Evolutionary conservation across 1,139 yeast species (phyloP), one percentile per base, ranked within the genome.

Genomic region (Geotrichum phurueaensis): DNA sequence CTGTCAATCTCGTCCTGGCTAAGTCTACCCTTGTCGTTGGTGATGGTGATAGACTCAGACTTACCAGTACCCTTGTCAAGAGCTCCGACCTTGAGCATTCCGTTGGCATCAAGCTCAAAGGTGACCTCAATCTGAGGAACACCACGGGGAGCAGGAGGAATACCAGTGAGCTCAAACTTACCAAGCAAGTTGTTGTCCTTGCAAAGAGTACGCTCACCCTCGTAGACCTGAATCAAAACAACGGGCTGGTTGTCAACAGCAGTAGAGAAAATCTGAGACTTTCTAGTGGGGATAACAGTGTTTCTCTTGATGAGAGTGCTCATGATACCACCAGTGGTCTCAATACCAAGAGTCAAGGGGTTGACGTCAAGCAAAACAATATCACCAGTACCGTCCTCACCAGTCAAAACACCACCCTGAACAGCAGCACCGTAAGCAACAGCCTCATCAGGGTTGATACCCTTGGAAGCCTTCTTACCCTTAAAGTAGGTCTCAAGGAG

Each of bases 341-440:
- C 97, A 75, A 91, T 92, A 82, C 97, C 97, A 70, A 91, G 79
- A 68, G 97, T 89, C 76, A 91, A 84, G 77, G 98, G 97, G 74
- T 90, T 89, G 71, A 89, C 97, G 80, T 90, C 97, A 73, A 90
- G 83, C 73, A 90, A 80, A 71, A 90, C 86, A 73, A 90, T 83
- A 76, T 89, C 96, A 75, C 89, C 96, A 62, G 90, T 87, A 64
- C 81, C 81, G 64, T 83, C 83, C 78, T 89, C 95, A 77, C 97
- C 97, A 66, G 95, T 84, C 68, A 91, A 80, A 69, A 91, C 92
- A 83, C 97, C 97, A 64, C 96, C 97, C 81, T 91, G 98, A 73
- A 89, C 97, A 73, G 97, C 97, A 74, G 97, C 97, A 87, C 97
- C 97, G 84, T 89, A 89, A 76, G 97, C 97, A 80, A 89, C 96